Evolutionary conservation across 345 rosid species (phyloP).

Genomic region (Viola odorata): DNA sequence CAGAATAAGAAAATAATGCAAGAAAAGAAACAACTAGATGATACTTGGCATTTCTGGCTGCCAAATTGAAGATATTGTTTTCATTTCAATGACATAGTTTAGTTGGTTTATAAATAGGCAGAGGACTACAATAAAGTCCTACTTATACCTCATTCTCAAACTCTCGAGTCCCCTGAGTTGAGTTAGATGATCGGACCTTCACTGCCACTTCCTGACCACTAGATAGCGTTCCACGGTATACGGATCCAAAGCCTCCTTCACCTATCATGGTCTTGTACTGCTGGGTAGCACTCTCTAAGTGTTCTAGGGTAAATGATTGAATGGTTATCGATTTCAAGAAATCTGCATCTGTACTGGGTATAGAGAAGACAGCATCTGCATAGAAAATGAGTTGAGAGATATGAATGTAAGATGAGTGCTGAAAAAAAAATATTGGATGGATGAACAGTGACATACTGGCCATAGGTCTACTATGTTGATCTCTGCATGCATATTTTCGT

Average conservation of each 20-base stretch:
- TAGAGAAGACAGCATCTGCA: conserved; percentile 50
- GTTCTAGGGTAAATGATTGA: conserved; percentile 35
- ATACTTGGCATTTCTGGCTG: neutral
- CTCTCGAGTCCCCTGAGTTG: conserved; percentile 30
- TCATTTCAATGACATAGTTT: neutral
- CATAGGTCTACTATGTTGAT: no score
- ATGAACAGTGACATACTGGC: no score
- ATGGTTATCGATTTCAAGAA: conserved; percentile 38
- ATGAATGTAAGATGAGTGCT: no score
- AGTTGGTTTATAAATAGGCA: neutral
- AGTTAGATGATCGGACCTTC: conserved; percentile 31
- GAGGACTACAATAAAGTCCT: neutral
- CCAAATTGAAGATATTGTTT: neutral
- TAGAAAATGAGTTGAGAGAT: neutral
- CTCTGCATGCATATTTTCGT: no score
- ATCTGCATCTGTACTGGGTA: conserved; percentile 32
- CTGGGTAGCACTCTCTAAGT: conserved; percentile 43
- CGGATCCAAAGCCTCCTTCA: conserved; percentile 32
- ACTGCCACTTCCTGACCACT: conserved; percentile 32
- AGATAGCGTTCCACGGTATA: conserved; percentile 20
- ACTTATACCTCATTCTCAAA: conserved; percentile 28
- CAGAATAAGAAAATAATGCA: neutral
- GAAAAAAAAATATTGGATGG: no score
- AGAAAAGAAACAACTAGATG: neutral
- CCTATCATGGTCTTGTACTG: conserved; percentile 31